Base-by-base conservation (phyloP, 352 stramenopile genomes). In the Elongisporangium anandrum region DNA sequence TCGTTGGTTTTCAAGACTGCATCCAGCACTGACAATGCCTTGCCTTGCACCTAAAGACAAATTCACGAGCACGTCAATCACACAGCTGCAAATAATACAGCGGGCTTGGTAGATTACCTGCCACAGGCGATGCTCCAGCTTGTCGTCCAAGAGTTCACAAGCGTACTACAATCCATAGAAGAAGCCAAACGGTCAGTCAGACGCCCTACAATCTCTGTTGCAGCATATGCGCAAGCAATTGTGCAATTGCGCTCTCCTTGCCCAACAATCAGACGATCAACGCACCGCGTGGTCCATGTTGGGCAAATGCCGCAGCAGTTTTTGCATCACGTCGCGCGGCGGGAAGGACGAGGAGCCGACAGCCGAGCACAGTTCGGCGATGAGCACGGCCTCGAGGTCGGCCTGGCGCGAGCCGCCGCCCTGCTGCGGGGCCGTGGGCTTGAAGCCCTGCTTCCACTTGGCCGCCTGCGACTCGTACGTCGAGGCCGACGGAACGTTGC, bases 81-180 rank as follows among this genome's bases (percentile, higher is more conserved):
- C 17, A 17, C 19, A 26, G 50, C 17, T 47, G 22, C 12, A n/a
- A 41, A 41, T 13, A 9, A 41, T 41, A 2, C 29, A 15, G 29
- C 29, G 9, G 9, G 29, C 29, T 41, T 41, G 6, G 9, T 20
- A 39, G 50, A 23, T 19, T 51, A 75, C 75, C 60, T 93, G 85
- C 85, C 85, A 95, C 55, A 95, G 41, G 38, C 70, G 71, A 57
- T 81, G 80, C 67, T 90, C 77, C n/a, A 95, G 81, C 68, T 93
- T 95, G 63, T 89, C 77, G 52, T 93, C 77, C n/a, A 95, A 70
- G 23, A 93, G 70, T 65, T 95, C 81, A 56, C 85, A 93, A 26
- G 91, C 65, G 57, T 95, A 95, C 78, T 92, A 29, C 7, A 48
- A 0, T 12, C 34, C 41, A 19, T 24, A 19, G 16, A 47, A 22